Conservation (phyloP, 1,284 basidiomycete species). For the Ceratobasidium sp. region DNA sequence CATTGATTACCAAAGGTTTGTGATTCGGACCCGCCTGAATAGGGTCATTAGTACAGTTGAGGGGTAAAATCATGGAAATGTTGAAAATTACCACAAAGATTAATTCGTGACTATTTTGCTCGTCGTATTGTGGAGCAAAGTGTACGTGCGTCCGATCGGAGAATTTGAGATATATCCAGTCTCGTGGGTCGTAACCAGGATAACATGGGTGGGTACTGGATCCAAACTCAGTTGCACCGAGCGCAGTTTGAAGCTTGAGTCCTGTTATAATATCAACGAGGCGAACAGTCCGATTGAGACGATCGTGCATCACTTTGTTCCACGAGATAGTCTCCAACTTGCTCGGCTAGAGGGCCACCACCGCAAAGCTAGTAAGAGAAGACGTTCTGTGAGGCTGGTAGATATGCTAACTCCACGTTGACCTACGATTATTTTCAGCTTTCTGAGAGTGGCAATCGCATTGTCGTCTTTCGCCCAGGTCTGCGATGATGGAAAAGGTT, state of each 20-base stretch:
- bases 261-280: background rate
- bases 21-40: background rate
- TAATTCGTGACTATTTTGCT: conserved; percentile 15
- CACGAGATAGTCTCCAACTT: conserved; percentile 4
- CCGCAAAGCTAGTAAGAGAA: conserved; percentile 32
- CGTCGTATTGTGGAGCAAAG: conserved; percentile 27
- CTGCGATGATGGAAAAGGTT: background rate
- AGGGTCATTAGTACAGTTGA: background rate
- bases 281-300: background rate
- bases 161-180: conserved; percentile 45
- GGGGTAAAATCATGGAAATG: background rate
- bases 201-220: background rate
- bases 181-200: background rate
- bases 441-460: no score
- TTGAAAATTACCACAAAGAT: conserved; percentile 24
- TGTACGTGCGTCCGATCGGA: background rate
- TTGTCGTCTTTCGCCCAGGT: conserved; percentile 18
- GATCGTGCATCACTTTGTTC: conserved; percentile 22
- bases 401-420: background rate
- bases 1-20: conserved; percentile 38
- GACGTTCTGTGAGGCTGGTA: no score
- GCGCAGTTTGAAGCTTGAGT: background rate
- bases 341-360: conserved; percentile 1
- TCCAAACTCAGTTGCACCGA: conserved; percentile 30
- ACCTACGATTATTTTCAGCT: background rate